Evolutionary conservation across 2,329 filamentous ascomycete species (phyloP), one percentile per base, ranked within the genome.

Genomic region (Fusarium agapanthi): DNA sequence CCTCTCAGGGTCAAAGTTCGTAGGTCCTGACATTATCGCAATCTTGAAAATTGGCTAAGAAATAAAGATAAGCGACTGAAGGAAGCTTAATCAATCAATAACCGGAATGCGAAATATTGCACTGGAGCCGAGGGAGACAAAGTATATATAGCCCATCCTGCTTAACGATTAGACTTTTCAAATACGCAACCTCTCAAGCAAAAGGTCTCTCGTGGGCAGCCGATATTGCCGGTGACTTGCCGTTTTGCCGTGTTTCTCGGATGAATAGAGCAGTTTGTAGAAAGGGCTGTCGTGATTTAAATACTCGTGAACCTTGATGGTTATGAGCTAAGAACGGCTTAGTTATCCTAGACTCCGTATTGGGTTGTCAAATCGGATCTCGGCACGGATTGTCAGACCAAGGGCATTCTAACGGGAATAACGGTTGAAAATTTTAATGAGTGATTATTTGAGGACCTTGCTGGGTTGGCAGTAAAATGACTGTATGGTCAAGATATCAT

Each of bases 261-360:
- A 28, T 34, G 24, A 40, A 54, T 30, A 40, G 34, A 54, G 34
- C 24, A 40, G 38, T 40, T 28, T 28, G 34, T 40, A 40, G 4
- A 54, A n/a, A 40, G 35, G 35, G 16, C 20, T 40, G 50, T 40
- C 50, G 20, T 54, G 34, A n/a, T 40, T 54, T 40, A 40, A 54
- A 40, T 54, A 40, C 35, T 54, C 20, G 34, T 28, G 50, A 54
- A 54, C 50, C 50, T n/a, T 54, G 50, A 54, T 54, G 50, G 50
- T 40, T 54, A 54, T 40, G 34, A 54, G 50, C 50, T 40, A 54
- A 30, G 34, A 54, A 40, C 11, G 50, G 24, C 20, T 40, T 54
- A 54, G 34, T 54, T 54, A 54, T 40, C 20, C 40, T 40, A 14
- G 24, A 38, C 2, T 40, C 34, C 34, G 34, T 54, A 54, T 54